Conservation (phyloP, 2,329 filamentous ascomycete species). For the Diaporthe citrichinensis region DNA sequence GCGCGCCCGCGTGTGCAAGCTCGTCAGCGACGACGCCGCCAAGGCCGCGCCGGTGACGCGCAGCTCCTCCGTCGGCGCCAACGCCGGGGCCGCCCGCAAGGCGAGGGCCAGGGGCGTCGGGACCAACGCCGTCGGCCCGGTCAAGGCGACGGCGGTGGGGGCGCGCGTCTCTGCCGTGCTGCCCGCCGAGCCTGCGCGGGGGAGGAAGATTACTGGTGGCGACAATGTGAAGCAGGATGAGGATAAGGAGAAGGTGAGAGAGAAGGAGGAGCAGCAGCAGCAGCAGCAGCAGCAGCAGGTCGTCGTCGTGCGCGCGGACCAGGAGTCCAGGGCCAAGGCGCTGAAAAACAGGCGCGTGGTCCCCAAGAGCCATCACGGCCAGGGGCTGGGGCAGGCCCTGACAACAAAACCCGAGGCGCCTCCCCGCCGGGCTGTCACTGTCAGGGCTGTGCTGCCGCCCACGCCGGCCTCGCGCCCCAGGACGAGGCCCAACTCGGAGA, state of each 20-base stretch:
- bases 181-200: not conserved
- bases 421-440: not conserved
- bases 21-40: conserved; percentile 10
- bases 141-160: not conserved
- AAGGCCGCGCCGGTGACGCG: not conserved
- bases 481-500: conserved; percentile 7
- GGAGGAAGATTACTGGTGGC: not conserved
- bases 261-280: not conserved
- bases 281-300: not conserved
- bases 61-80: conserved; percentile 16
- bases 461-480: not conserved
- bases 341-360: not conserved
- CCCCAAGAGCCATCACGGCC: not conserved
- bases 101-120: conserved; percentile 1
- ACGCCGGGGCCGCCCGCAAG: not conserved
- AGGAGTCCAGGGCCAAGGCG: not conserved
- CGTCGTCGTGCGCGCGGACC: not conserved
- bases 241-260: not conserved
- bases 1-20: conserved; percentile 4
- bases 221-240: not conserved
- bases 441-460: not conserved
- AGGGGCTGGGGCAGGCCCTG: not conserved
- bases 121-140: not conserved
- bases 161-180: not conserved
- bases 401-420: not conserved